These are phyloP conservation scores for Creolimax fragrantissima DNA, from an alignment of 78 protist genomes.

Conservation along the genomic window DNA sequence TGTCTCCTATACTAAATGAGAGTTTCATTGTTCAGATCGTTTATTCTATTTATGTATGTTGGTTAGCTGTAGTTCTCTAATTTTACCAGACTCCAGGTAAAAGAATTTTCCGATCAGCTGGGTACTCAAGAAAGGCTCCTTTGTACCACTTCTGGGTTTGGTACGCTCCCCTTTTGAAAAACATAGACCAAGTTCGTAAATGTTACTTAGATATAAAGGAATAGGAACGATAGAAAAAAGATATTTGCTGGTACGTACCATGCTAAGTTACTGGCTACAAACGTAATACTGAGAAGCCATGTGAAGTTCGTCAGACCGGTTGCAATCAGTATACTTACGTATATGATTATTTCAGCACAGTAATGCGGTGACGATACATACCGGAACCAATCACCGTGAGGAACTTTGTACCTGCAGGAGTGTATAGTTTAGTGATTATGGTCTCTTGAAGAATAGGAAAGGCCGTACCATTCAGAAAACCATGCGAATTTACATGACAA, in stretches of 20 bases:
- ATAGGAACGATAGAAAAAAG: too few species aligned
- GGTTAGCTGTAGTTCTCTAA: too few species aligned
- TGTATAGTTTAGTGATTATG: background rate
- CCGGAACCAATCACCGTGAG: constrained; percentile 28
- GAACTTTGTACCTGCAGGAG: background rate
- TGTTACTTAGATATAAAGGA: too few species aligned
- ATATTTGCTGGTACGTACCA: background rate
- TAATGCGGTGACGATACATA: constrained; percentile 14
- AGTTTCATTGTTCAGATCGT: too few species aligned
- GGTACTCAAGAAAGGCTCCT: background rate
- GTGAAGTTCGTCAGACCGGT: background rate
- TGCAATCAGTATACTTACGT: background rate
- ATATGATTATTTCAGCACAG: constrained; percentile 15
- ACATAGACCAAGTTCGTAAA: too few species aligned
- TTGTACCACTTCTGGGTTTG: background rate
- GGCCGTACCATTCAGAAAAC: background rate
- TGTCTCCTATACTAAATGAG: too few species aligned
- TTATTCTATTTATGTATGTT: too few species aligned
- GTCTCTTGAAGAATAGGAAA: background rate
- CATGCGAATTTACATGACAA: background rate
- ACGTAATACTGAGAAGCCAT: background rate
- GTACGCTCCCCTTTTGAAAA: too few species aligned
- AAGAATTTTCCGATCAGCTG: background rate
- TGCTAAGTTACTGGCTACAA: background rate
- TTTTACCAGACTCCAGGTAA: background rate